phyloP scores from a whole-genome alignment of 176 grass and related monocot genomes.

The Cenchrus fungigraminus region DNA sequence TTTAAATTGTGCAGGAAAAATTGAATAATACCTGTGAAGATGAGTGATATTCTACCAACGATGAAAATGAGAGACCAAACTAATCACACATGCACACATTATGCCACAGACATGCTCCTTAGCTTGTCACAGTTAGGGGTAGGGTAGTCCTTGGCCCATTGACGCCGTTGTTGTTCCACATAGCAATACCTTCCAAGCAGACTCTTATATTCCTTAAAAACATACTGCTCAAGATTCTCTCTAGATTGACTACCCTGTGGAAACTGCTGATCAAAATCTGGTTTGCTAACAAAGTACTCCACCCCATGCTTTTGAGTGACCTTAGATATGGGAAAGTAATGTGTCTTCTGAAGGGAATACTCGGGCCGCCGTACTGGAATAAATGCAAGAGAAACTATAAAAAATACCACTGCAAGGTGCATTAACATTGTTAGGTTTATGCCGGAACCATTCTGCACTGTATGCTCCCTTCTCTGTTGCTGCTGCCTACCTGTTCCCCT shows the following conservation, averaged over 20 bases:
- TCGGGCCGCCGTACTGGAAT: conserved; percentile 60
- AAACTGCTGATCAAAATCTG: conserved; percentile 81
- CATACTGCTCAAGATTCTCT: conserved; percentile 67
- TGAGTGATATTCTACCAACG: conserved; percentile 6
- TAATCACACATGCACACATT: conserved; percentile 39
- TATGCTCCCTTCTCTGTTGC: conserved; percentile 53
- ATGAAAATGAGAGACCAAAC: conserved; percentile 19
- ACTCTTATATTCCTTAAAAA: conserved; percentile 77
- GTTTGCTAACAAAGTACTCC: conserved; percentile 77
- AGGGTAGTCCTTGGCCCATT: conserved; percentile 66
- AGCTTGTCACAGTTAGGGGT: conserved; percentile 84
- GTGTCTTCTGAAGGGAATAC: conserved; percentile 76
- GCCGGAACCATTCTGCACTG: conserved; percentile 30
- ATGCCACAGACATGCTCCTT: conserved; percentile 49
- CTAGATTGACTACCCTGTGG: conserved; percentile 62
- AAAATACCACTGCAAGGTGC: conserved; percentile 54
- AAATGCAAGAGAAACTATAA: conserved; percentile 52
- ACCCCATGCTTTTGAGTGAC: conserved; percentile 70
- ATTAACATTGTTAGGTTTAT: conserved; percentile 57
- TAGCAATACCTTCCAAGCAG: conserved; percentile 65
- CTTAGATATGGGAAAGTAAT: conserved; percentile 62
- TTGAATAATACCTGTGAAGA: conserved; percentile 13
- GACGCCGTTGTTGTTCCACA: conserved; percentile 62
- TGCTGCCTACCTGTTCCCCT: conserved; percentile 55
- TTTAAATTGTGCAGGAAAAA: conserved; percentile 3